phyloP scores from a whole-genome alignment of 306 rosid genomes.

The Cicer judaicum region DNA sequence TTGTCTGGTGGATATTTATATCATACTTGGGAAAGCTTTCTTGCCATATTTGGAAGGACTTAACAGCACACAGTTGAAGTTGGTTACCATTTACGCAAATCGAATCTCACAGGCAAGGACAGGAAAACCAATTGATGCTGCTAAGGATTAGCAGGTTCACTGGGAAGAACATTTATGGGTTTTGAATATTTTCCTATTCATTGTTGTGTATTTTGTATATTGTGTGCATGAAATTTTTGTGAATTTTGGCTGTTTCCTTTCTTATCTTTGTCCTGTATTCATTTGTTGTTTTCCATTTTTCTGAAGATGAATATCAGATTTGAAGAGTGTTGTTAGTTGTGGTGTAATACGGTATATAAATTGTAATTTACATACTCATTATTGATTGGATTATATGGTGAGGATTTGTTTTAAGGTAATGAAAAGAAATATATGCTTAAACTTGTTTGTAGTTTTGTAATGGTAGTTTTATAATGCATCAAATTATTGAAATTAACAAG shows the following conservation, averaged over 20 bases:
- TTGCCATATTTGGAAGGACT: conserved; percentile 94
- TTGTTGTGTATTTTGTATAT: conserved; percentile 85
- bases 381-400: conserved; percentile 55
- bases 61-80: conserved; percentile 90
- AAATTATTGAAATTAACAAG: background rate
- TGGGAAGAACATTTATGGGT: conserved; percentile 46
- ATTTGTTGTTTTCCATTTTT: conserved; percentile 44
- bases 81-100: conserved; percentile 96
- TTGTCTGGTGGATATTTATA: conserved; percentile 96
- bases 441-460: background rate
- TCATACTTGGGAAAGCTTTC: conserved; percentile 96
- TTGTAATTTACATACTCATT: conserved; percentile 62
- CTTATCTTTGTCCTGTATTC: conserved; percentile 39
- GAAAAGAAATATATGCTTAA: background rate
- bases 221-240: conserved; percentile 68
- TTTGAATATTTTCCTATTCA: conserved; percentile 47
- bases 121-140: conserved; percentile 65
- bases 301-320: conserved; percentile 51
- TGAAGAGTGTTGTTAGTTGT: conserved; percentile 52
- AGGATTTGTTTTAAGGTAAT: conserved; percentile 2
- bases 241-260: conserved; percentile 48
- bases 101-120: conserved; percentile 96
- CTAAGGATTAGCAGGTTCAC: conserved; percentile 58
- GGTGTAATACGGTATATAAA: conserved; percentile 55
- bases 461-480: background rate